Conservation (phyloP, 768 basidiomycete species). For the Asterophora lycoperdoides region DNA sequence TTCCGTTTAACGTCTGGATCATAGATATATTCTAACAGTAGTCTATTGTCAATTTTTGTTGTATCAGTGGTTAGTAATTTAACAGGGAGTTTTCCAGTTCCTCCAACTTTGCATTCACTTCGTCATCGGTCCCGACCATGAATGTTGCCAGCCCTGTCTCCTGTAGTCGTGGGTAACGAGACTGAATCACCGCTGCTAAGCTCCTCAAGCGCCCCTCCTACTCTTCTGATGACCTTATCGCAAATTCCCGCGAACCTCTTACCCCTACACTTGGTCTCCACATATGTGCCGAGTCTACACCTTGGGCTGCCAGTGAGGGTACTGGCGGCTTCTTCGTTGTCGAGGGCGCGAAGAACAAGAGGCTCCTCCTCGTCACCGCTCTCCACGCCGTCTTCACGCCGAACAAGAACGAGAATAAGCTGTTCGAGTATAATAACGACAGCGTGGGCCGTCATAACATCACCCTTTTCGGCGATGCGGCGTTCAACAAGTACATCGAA, state of each 20-base stretch:
- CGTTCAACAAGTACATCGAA: constrained; percentile 12
- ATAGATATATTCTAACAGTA: too few species aligned
- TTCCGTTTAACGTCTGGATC: too few species aligned
- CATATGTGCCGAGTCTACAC: constrained; percentile 23
- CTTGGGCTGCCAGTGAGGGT: constrained; percentile 24
- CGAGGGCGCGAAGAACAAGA: constrained; percentile 9
- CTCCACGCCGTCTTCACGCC: constrained; percentile 21
- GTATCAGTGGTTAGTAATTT: too few species aligned
- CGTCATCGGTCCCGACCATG: too few species aligned
- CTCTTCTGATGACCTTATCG: too few species aligned
- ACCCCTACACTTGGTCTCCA: constrained; percentile 21
- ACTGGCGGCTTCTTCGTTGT: constrained; percentile 30
- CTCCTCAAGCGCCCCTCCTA: too few species aligned
- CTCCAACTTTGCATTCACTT: too few species aligned
- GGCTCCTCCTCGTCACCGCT: constrained; percentile 27
- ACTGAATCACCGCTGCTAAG: neutral
- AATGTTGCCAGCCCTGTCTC: too few species aligned
- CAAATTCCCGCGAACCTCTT: constrained; percentile 1
- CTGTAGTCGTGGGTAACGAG: too few species aligned
- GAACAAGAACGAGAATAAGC: constrained; percentile 15
- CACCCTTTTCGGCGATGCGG: constrained; percentile 20
- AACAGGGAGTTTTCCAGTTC: too few species aligned
- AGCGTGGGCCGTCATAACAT: constrained; percentile 20
- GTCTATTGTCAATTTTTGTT: too few species aligned
- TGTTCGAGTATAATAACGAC: constrained; percentile 12